phyloP scores from a whole-genome alignment of 2,329 filamentous ascomycete species.

The Fusarium equiseti region DNA sequence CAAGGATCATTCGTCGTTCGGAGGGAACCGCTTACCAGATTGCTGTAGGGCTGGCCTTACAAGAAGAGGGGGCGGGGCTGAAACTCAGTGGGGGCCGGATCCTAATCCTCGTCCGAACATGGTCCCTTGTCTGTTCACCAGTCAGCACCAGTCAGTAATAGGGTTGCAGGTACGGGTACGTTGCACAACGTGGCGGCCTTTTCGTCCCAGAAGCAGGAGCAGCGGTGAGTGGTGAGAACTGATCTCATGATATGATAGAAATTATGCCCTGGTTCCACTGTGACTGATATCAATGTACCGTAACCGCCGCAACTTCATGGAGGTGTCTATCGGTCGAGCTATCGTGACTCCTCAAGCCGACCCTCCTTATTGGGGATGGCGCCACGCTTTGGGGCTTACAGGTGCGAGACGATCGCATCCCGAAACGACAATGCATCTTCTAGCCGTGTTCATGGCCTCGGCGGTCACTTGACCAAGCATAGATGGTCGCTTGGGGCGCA shows the following conservation, averaged over 20 bases:
- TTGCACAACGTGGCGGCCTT: neutral
- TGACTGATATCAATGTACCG: neutral
- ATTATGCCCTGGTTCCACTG: neutral
- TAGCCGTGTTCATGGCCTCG: slow-evolving; percentile 5
- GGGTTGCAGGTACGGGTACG: neutral
- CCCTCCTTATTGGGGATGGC: slow-evolving; percentile 21
- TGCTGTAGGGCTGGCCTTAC: slow-evolving; percentile 43
- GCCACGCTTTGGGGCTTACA: slow-evolving; percentile 6
- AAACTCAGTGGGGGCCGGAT: slow-evolving; percentile 34
- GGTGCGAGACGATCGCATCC: slow-evolving; percentile 3
- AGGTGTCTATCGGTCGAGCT: slow-evolving; percentile 1
- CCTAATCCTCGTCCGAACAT: slow-evolving; percentile 1
- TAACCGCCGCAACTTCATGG: neutral
- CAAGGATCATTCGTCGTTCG: slow-evolving; percentile 5
- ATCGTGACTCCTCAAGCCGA: slow-evolving; percentile 2
- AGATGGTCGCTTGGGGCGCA: slow-evolving; percentile 11
- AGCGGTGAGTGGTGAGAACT: slow-evolving; percentile 15
- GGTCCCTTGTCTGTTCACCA: slow-evolving; percentile 11
- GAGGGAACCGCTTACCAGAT: slow-evolving; percentile 15
- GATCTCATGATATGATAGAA: neutral
- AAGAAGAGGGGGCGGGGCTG: slow-evolving; percentile 34
- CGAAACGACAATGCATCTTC: neutral
- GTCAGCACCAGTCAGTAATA: neutral
- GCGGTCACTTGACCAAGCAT: neutral
- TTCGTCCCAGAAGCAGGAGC: neutral